Conservation (phyloP, 495 filamentous ascomycete genomes). For the Pseudotulostoma volvatum region DNA sequence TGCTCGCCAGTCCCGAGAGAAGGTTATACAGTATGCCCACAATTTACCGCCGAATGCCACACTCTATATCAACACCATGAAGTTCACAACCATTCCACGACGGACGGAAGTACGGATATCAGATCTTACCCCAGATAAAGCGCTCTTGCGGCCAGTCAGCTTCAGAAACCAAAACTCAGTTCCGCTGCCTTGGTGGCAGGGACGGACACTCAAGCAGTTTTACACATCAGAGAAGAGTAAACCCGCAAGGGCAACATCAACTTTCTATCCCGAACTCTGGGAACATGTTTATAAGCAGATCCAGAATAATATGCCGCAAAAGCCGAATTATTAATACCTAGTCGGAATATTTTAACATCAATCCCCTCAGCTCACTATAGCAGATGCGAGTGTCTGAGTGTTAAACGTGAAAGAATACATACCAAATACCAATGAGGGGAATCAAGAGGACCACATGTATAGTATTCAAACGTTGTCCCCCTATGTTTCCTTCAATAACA, state of each 20-base stretch:
- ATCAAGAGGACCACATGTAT: too few relatives aligned
- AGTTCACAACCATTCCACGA: slow-evolving; percentile 31
- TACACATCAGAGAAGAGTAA: slow-evolving; percentile 19
- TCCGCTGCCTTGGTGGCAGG: slow-evolving; percentile 19
- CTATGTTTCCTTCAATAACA: too few relatives aligned
- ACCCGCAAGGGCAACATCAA: slow-evolving; percentile 17
- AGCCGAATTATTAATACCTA: too few relatives aligned
- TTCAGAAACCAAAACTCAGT: slow-evolving; percentile 22
- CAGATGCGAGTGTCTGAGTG: too few relatives aligned
- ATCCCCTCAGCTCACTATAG: slow-evolving; percentile 7
- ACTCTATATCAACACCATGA: slow-evolving; percentile 57
- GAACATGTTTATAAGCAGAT: slow-evolving; percentile 24
- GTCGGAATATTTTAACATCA: too few relatives aligned
- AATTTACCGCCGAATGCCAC: slow-evolving; percentile 44
- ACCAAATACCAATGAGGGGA: too few relatives aligned
- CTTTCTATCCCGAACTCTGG: slow-evolving; percentile 30
- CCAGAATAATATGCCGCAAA: background rate
- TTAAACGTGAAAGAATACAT: too few relatives aligned
- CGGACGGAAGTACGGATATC: slow-evolving; percentile 23
- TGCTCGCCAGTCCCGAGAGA: slow-evolving; percentile 51
- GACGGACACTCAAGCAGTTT: slow-evolving; percentile 17
- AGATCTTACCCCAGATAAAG: slow-evolving; percentile 20
- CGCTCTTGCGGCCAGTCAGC: slow-evolving; percentile 20
- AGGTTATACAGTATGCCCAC: slow-evolving; percentile 45
- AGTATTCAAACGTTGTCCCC: too few relatives aligned